Base-by-base conservation (phyloP, 352 stramenopile genomes). In the Thraustotheca clavata region DNA sequence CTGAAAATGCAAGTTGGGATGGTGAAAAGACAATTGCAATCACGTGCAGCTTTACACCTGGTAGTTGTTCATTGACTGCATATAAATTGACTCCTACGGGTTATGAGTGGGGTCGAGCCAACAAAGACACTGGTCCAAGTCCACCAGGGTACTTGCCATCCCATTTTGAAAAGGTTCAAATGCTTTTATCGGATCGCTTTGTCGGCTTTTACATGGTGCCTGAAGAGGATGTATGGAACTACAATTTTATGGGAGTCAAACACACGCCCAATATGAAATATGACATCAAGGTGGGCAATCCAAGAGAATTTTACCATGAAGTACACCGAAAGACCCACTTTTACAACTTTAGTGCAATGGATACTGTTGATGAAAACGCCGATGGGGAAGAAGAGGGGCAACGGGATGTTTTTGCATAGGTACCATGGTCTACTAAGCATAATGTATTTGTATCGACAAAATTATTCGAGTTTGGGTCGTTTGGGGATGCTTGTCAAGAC, bases 241-340 rank as follows among this genome's bases (percentile, higher is more conserved):
- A 99, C 80, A 99, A 99, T 72, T 99, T 99, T 71, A 98, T 99
- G 86, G 97, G 97, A 59, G 95, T 99, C 41, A 99, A 99, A 72
- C 96, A 98, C 83, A 98, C 91, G 54, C 87, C 83, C 22, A 87
- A 83, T 36, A 99, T 99, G 96, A 95, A 98, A 68, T 99, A 99
- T 72, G 79, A 88, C 68, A 75, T 99, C 35, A 98, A 97, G 69
- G 86, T 99, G 35, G 97, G 97, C 68, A 97, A 97, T 70, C 97
- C 97, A n/a, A 97, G 98, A 73, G 92, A 94, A 62, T 99, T 99
- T 71, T 99, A 99, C 78, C 87, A 98, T 67, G 96, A 99, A 73
- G 90, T 96, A 65, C 97, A 99, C 70, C 89, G 97, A 62, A 97
- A 98, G 73, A 96, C 96, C 67, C 97, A 99, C 77, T 99, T 99